These are phyloP conservation scores for Scopulariopsis brevicaulis DNA, from an alignment of 2,329 filamentous ascomycete genomes.

Conservation along the genomic window DNA sequence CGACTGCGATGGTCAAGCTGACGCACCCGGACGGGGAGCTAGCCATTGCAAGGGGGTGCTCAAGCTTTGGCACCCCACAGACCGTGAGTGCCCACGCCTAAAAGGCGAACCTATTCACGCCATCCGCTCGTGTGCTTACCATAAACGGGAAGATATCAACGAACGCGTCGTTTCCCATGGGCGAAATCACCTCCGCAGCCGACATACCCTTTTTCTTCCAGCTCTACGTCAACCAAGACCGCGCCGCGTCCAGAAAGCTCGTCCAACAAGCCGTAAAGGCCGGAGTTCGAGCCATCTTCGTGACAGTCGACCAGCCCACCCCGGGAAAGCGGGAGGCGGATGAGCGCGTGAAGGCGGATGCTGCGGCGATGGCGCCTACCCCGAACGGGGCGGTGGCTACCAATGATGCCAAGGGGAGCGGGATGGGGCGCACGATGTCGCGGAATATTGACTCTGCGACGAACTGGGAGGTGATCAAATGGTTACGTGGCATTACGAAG, in stretches of 20 bases:
- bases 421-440: conserved; percentile 4
- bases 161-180: conserved; percentile 4
- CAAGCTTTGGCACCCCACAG: neutral
- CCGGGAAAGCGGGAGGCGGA: conserved; percentile 9
- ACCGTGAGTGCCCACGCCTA: neutral
- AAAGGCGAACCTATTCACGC: no score
- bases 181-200: conserved; percentile 5
- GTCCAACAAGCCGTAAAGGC: neutral
- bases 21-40: conserved; percentile 7
- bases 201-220: conserved; percentile 6
- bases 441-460: conserved; percentile 7
- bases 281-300: conserved; percentile 6
- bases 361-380: neutral
- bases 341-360: conserved; percentile 6
- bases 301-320: conserved; percentile 6
- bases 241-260: conserved; percentile 1
- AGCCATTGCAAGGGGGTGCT: neutral
- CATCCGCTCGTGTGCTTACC: neutral
- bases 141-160: neutral
- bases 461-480: conserved; percentile 40
- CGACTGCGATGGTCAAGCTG: conserved; percentile 10
- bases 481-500: conserved; percentile 33
- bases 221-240: conserved; percentile 8
- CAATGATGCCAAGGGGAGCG: conserved; percentile 1
- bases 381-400: neutral